Conservation (phyloP, 2,329 filamentous ascomycete genomes). For the Pyrenochaeta sp. region DNA sequence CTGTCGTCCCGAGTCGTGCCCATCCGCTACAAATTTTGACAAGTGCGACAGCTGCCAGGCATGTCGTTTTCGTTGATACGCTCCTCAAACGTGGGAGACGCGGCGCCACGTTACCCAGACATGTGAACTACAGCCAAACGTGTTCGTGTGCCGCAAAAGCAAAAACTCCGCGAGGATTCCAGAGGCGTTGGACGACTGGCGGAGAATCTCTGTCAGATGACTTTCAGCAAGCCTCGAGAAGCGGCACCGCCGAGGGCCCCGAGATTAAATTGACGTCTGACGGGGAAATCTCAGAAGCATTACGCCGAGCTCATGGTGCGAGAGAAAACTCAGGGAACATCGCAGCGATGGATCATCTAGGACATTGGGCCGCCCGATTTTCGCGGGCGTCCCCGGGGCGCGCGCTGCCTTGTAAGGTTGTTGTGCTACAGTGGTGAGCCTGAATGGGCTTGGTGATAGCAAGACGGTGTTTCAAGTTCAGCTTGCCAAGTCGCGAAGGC, state of each 20-base stretch:
- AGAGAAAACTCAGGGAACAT: conserved; percentile 2
- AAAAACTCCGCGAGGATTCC: neutral
- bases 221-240: neutral
- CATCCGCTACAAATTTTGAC: neutral
- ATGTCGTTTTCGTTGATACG: conserved; percentile 1
- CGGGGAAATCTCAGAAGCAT: conserved; percentile 1
- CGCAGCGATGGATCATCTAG: too few species aligned
- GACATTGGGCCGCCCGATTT: conserved; percentile 1
- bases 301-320: neutral
- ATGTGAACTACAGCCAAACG: neutral
- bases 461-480: neutral
- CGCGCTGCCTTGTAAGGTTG: neutral
- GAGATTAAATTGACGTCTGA: conserved; percentile 12
- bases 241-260: conserved; percentile 6
- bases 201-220: conserved; percentile 11
- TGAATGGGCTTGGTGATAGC: neutral
- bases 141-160: neutral
- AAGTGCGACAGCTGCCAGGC: conserved; percentile 9
- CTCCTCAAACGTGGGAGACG: conserved; percentile 3
- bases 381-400: neutral
- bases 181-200: conserved; percentile 2
- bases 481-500: neutral
- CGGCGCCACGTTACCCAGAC: neutral
- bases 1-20: neutral
- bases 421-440: conserved; percentile 5